Evolutionary conservation across 2,329 filamentous ascomycete species (phyloP), one percentile per base, ranked within the genome.

Genomic region (Remersonia thermophila): DNA sequence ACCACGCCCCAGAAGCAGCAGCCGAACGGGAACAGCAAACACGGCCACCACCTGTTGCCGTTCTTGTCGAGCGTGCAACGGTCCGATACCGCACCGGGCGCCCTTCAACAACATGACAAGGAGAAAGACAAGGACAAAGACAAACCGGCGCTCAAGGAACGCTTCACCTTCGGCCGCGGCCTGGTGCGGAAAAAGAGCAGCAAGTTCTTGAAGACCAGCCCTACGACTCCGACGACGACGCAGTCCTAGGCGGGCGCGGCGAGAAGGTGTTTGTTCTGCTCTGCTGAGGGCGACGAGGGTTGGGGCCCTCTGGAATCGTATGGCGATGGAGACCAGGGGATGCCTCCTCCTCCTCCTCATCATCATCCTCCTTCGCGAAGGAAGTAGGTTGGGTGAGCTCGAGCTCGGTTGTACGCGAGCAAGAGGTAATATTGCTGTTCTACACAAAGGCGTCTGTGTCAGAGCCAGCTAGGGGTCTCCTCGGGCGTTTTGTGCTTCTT

Each of bases 131-230:
- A 51, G 27, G 47, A 45, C 17, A 45, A 45, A 10, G 60, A 62
- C 30, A 71, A 71, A 54, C 62, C 62, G 36, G 41, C 45, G 30
- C 55, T 65, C 32, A 78, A 73, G 55, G 75, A 77, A 44, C 67
- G 78, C 17, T 81, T 85, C 48, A 80, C 68, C 47, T 75, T 77
- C 47, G 63, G 71, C n/a, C n/a, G n/a, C n/a, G n/a, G n/a, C n/a
- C n/a, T n/a, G 40, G 51, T 85, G 10, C 77, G 80, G 4, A 64
- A 75, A 51, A 86, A 85, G 65, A 85, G 82, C 20, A 23, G 20
- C 20, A 23, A 23, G n/a, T n/a, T n/a, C n/a, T n/a, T 9, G 20
- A 15, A 2, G 12, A 26, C 25, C 7, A 23, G 5, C 20, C 5
- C 20, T 5, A 23, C 20, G 20, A 23, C 20, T n/a, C 20, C 12